These are phyloP conservation scores for Vachellia collinsii DNA, from an alignment of 306 rosid genomes.

Conservation along the genomic window DNA sequence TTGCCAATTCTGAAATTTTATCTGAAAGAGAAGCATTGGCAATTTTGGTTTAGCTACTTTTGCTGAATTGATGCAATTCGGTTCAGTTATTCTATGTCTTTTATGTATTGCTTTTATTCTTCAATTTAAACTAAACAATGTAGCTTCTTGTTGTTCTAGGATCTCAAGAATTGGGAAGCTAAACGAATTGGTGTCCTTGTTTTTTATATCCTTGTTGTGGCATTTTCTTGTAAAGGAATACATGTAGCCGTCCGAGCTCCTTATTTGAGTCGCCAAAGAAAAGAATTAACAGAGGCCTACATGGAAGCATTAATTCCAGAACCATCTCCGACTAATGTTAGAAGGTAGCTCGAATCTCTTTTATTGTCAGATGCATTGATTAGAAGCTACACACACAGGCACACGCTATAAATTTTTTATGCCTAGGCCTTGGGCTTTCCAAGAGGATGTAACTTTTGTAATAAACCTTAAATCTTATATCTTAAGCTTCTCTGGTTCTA, in stretches of 20 bases:
- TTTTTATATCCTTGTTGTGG: constrained; percentile 58
- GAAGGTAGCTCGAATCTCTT: constrained; percentile 53
- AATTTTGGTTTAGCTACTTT: constrained; percentile 18
- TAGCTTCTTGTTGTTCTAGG: constrained; percentile 50
- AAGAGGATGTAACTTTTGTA: constrained; percentile 30
- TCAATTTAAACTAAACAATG: constrained; percentile 31
- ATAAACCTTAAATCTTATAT: not conserved
- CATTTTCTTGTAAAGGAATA: constrained; percentile 67
- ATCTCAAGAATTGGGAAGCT: constrained; percentile 79
- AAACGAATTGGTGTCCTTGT: constrained; percentile 70
- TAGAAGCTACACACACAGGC: not conserved
- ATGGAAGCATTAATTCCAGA: constrained; percentile 96
- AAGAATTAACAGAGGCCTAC: constrained; percentile 85
- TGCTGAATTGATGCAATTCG: constrained; percentile 17
- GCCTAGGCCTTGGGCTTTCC: constrained; percentile 25
- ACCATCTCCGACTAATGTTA: constrained; percentile 77
- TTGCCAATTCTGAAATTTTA: not conserved
- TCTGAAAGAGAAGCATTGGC: constrained; percentile 1
- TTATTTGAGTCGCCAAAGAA: constrained; percentile 51
- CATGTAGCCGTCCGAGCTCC: constrained; percentile 69
- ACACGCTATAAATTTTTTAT: constrained; percentile 1
- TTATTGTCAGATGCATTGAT: constrained; percentile 28
- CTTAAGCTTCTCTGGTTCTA: constrained; percentile 13
- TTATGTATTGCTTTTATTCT: not conserved
- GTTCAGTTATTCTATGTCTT: not conserved